A percentile compares a stretch with the other conserved stretches of the same genome.
These are phyloP conservation scores for Chytriomyces sp. DNA, from an alignment of 192 early-diverging fungal genomes.

Conservation along the genomic window DNA sequence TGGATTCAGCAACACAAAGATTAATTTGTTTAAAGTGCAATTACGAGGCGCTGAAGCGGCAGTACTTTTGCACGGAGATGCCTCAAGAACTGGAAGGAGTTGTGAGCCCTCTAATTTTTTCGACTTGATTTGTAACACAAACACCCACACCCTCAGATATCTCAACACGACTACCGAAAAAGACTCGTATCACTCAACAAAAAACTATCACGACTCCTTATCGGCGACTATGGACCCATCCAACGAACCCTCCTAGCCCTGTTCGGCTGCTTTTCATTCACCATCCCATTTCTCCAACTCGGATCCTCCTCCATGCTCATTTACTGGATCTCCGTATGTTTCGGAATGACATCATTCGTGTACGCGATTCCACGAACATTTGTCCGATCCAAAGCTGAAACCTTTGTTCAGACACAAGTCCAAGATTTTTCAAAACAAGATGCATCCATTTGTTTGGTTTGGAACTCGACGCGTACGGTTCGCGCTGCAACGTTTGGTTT, in stretches of 20 bases:
- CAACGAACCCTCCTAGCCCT: not conserved
- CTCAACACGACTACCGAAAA: not conserved
- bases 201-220: not conserved
- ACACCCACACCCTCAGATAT: too few relatives aligned
- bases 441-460: not conserved
- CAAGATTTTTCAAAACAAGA: not conserved
- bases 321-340: not conserved
- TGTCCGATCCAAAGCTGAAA: not conserved
- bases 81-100: too few relatives aligned
- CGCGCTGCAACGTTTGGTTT: not conserved
- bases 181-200: not conserved
- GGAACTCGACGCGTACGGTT: not conserved
- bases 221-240: not conserved
- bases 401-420: not conserved
- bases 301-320: not conserved
- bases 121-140: too few relatives aligned
- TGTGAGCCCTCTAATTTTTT: too few relatives aligned
- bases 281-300: not conserved
- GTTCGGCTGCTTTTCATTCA: not conserved
- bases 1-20: too few relatives aligned
- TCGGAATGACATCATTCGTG: not conserved
- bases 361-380: not conserved
- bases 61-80: too few relatives aligned
- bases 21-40: too few relatives aligned
- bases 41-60: too few relatives aligned